phyloP scores from a whole-genome alignment of 2,329 filamentous ascomycete genomes.

The Chrysoporthe deuterocubensis region DNA sequence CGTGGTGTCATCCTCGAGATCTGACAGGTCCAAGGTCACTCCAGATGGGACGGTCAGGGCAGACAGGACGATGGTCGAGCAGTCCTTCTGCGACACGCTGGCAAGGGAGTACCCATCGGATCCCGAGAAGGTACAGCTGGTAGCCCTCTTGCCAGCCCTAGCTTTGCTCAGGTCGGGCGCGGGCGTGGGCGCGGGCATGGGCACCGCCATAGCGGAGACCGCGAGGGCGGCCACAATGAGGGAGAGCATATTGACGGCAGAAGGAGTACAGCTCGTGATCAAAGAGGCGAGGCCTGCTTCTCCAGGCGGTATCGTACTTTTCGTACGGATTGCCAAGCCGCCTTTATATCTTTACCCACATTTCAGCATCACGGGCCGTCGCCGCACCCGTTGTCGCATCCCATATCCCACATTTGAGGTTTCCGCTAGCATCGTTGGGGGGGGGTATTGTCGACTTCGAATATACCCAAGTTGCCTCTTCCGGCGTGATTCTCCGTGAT shows the following conservation, averaged over 20 bases:
- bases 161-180: slow-evolving; percentile 18
- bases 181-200: slow-evolving; percentile 21
- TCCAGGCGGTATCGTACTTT: background rate
- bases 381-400: background rate
- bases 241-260: slow-evolving; percentile 15
- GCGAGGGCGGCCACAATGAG: slow-evolving; percentile 26
- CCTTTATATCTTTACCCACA: slow-evolving; percentile 5
- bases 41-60: slow-evolving; percentile 60
- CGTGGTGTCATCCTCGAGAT: slow-evolving; percentile 46
- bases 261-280: background rate
- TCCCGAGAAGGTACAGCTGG: slow-evolving; percentile 58
- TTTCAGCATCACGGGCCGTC: background rate
- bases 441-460: background rate
- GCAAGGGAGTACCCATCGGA: slow-evolving; percentile 45
- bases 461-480: slow-evolving; percentile 8
- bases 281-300: slow-evolving; percentile 9
- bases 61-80: slow-evolving; percentile 56
- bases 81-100: slow-evolving; percentile 52
- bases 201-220: slow-evolving; percentile 25
- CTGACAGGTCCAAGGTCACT: slow-evolving; percentile 61
- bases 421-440: too few relatives aligned
- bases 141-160: slow-evolving; percentile 25
- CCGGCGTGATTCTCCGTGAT: slow-evolving; percentile 6
- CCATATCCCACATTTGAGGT: background rate
- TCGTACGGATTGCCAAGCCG: slow-evolving; percentile 3